Evolutionary conservation across 2,329 filamentous ascomycete species (phyloP).

Genomic region (Nemania diffusa): DNA sequence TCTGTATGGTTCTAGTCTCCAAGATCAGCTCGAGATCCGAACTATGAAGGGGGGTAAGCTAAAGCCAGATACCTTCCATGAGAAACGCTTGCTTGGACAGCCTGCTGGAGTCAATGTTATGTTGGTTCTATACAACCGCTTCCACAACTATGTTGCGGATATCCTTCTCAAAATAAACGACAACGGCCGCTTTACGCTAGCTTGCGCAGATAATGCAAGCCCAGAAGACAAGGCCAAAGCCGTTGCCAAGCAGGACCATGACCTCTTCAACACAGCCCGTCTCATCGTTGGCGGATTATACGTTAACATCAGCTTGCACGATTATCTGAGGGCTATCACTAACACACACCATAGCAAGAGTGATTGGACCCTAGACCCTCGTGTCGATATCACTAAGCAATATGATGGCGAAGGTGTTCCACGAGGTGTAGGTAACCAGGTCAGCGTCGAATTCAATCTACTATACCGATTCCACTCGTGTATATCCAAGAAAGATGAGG

Average conservation of each 20-base stretch:
- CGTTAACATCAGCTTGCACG: conserved; percentile 65
- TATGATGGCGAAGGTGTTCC: conserved; percentile 58
- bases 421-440: conserved; percentile 71
- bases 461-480: conserved; percentile 74
- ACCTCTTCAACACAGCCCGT: conserved; percentile 66
- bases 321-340: conserved; percentile 71
- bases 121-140: conserved; percentile 74
- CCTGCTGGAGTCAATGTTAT: conserved; percentile 75
- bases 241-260: conserved; percentile 58
- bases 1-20: conserved; percentile 74
- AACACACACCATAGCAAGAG: conserved; percentile 68
- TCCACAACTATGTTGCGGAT: conserved; percentile 75
- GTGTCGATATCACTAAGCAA: conserved; percentile 65
- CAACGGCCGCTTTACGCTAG: conserved; percentile 67
- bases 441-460: conserved; percentile 75
- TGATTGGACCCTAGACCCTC: conserved; percentile 71
- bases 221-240: conserved; percentile 50
- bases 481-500: conserved; percentile 68
- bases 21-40: conserved; percentile 71
- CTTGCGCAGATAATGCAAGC: conserved; percentile 43
- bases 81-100: conserved; percentile 71
- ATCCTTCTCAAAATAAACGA: conserved; percentile 75
- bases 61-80: conserved; percentile 76
- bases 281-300: conserved; percentile 65
- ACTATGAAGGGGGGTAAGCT: conserved; percentile 73